Evolutionary conservation across 208 protist genomes (phyloP), one percentile per base, ranked within the genome.

Genomic region (Crithidia brevicula): DNA sequence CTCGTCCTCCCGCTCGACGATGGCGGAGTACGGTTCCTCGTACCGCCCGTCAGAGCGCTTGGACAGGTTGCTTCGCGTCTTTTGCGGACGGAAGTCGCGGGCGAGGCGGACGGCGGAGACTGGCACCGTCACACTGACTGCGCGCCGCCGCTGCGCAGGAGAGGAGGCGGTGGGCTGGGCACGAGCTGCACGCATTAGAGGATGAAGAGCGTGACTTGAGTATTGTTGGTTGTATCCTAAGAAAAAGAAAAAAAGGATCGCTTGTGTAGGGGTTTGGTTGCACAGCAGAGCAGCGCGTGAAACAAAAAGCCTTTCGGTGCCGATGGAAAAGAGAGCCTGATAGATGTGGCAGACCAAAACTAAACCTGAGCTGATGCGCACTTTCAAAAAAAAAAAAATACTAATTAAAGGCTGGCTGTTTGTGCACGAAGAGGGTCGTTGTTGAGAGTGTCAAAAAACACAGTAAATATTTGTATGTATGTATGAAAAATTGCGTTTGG

Each of bases 21-120:
- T 66, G 33, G 74, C 66, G n/a, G 62, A 46, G 51, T 63, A 74
- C 6, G 74, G 67, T 38, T 80, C 74, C 22, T 65, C 30, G 49
- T 80, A 80, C 61, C 62, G 74, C 9, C 74, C 74, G 3, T 70
- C 67, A 1, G 30, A 13, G 27, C 59, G 61, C 30, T 28, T 46
- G 8, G 49, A 51, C 13, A 72, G 51, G 7, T 56, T 47, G 42
- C 67, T 65, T 42, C 36, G 57, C 23, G 47, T 72, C 11, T n/a
- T 56, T 6, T n/a, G 36, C 23, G 67, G 67, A 4, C 67, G 67
- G 28, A 64, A 72, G 34, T 57, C 4, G 27, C 11, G 43, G 3
- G 56, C 67, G 46, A 72, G 57, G 56, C 46, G 47, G 23, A 49
- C 33, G 13, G 47, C 57, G 15, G 36, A 64, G 16, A 18, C 20